phyloP scores from a whole-genome alignment of 306 rosid genomes.

The Aeschynomene evenia region DNA sequence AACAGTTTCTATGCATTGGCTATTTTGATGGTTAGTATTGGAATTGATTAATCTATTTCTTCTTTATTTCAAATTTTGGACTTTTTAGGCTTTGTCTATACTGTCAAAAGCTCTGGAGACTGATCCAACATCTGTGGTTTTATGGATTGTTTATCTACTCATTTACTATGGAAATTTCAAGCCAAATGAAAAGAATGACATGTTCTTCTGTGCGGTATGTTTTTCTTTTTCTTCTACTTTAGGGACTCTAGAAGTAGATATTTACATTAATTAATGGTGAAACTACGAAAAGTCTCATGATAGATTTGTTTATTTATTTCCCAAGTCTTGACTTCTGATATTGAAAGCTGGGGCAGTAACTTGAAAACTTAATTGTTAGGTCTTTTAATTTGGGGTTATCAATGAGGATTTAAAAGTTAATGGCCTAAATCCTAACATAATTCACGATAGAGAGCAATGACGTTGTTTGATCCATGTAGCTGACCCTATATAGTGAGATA shows the following conservation, averaged over 20 bases:
- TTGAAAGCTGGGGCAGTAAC: conserved; percentile 10
- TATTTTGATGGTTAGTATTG: conserved; percentile 15
- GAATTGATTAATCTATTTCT: conserved; percentile 13
- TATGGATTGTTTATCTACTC: conserved; percentile 81
- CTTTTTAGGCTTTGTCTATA: conserved; percentile 74
- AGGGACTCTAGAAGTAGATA: conserved; percentile 2
- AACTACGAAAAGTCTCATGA: conserved; percentile 19
- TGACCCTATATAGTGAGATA: too few species aligned
- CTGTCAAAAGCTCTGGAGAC: conserved; percentile 79
- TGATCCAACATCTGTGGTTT: conserved; percentile 59
- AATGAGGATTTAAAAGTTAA: too few species aligned
- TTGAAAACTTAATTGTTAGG: conserved; percentile 13
- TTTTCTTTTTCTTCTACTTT: conserved; percentile 38
- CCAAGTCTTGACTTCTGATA: conserved; percentile 3
- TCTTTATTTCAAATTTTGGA: conserved; percentile 28
- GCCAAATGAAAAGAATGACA: conserved; percentile 79
- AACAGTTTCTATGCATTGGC: conserved; percentile 19
- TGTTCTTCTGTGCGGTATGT: conserved; percentile 88
- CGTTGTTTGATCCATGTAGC: too few species aligned
- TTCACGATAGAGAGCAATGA: too few species aligned
- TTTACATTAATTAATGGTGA: conserved; percentile 27
- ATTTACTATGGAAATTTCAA: conserved; percentile 66
- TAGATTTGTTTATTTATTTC: conserved; percentile 12
- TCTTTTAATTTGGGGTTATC: background rate
- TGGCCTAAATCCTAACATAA: too few species aligned